phyloP scores from a whole-genome alignment of 345 rosid genomes.

The Psidium guajava region DNA sequence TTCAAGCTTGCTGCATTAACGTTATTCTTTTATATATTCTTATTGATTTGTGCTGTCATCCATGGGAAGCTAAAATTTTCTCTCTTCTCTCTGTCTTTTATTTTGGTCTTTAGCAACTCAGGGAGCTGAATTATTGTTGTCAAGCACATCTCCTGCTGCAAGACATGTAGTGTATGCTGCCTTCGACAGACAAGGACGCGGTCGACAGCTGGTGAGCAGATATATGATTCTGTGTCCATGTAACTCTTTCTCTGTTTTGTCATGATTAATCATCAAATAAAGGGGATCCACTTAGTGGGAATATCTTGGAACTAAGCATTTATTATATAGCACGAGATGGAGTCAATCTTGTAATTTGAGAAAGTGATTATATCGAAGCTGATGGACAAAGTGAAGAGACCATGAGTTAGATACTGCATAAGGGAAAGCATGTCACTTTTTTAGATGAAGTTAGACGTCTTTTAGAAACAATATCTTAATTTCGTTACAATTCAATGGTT shows the following conservation, averaged over 20 bases:
- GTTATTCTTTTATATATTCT: not conserved
- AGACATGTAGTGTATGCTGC: slow-evolving; percentile 61
- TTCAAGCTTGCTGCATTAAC: not conserved
- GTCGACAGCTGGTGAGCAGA: slow-evolving; percentile 74
- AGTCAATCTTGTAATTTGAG: not conserved
- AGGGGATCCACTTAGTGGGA: not conserved
- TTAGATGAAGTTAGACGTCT: not conserved
- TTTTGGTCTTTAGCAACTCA: slow-evolving; percentile 33
- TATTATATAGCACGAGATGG: not conserved
- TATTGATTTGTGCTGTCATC: not conserved
- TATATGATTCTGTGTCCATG: not conserved
- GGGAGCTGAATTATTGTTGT: slow-evolving; percentile 66
- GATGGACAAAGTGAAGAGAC: not conserved
- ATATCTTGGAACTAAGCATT: not conserved
- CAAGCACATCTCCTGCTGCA: slow-evolving; percentile 49
- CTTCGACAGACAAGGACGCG: slow-evolving; percentile 61
- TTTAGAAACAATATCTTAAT: not conserved
- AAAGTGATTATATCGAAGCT: not conserved
- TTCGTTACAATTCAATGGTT: not conserved
- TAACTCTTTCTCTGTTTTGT: not conserved
- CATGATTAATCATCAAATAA: not conserved
- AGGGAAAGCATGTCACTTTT: not conserved
- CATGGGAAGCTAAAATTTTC: not conserved
- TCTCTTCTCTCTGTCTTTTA: not conserved
- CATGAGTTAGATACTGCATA: not conserved